Base-by-base conservation (phyloP, 371 early-diverging fungal genomes). In the Apophysomyces elegans region DNA sequence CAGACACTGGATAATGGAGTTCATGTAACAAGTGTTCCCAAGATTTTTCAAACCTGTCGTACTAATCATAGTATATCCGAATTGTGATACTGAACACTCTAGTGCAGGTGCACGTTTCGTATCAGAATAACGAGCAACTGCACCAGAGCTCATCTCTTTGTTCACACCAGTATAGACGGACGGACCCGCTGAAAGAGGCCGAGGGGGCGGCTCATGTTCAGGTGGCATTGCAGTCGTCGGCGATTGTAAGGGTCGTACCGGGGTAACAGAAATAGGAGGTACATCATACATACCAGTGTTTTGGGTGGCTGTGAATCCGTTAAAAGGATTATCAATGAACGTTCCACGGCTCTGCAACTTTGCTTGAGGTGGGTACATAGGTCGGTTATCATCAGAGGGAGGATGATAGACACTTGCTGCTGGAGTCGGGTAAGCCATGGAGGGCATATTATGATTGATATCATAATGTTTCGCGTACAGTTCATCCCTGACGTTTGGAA, bases 11-110 rank as follows among this genome's bases (percentile, higher is more conserved):
- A 99, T 77, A 18, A 91, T 86, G 5, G 95, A 92, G 75, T 98
- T 99, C 95, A 99, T 95, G 74, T 90, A 99, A 73, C 99, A 99
- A 0, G 99, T 98, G 73, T 99, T 99, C 26, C 99, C 99, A 35
- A 98, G 68, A 71, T 97, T 97, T 58, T 86, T 88, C 64, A 97
- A 72, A 2, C 98, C 98, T 0, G 88, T 84, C 16, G 87, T 84
- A 35, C 92, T 91, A 50, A 88, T 84, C 56, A 78, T 73, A 0
- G 77, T 72, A 5, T 73, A 62, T 7, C 80, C 83, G 36, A 83
- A 66, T 41, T 78, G 76, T 26, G 86, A 84, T 50, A 79, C 76
- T 0, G 79, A 72, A 6, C 62, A 63, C 21, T 67, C 64, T 4
- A 61, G 63, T 1, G 61, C 60, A n/a, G 77, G 73, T 0, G 54